A percentile compares a stretch with the other conserved stretches of the same genome.
Conservation (phyloP, 345 rosid species). For the Lumnitzera racemosa region DNA sequence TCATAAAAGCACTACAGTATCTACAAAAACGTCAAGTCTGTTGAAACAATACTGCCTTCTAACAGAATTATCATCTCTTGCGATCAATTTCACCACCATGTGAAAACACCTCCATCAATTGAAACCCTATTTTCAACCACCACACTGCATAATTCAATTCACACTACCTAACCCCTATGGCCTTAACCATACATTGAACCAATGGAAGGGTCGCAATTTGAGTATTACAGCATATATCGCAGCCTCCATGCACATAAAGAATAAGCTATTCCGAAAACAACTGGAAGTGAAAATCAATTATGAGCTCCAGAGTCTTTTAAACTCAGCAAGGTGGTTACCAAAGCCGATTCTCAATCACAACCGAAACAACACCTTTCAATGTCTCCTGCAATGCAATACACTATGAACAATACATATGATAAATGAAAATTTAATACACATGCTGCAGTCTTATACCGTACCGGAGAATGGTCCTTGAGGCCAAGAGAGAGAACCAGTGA, state of each 20-base stretch:
- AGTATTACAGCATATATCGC: no score
- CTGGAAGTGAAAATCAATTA: background rate
- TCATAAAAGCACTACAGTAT: no score
- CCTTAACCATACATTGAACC: no score
- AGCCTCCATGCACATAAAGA: background rate
- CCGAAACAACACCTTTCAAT: constrained; percentile 56
- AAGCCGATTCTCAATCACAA: constrained; percentile 58
- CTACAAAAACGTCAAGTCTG: no score
- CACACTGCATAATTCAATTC: no score
- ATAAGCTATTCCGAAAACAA: background rate
- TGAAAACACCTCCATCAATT: no score
- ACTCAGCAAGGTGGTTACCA: constrained; percentile 32
- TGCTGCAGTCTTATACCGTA: constrained; percentile 10
- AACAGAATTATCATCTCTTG: no score
- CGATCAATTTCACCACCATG: no score
- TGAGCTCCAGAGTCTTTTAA: background rate
- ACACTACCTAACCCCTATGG: no score
- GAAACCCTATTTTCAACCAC: no score
- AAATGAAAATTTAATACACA: background rate
- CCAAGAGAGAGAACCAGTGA: constrained; percentile 81
- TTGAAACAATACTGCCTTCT: no score
- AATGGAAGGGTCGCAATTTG: no score
- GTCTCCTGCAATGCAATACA: constrained; percentile 51
- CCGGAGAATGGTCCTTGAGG: constrained; percentile 82
- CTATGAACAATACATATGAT: background rate